Conservation (phyloP, 1,284 basidiomycete species). For the Rhodofomes roseus region DNA sequence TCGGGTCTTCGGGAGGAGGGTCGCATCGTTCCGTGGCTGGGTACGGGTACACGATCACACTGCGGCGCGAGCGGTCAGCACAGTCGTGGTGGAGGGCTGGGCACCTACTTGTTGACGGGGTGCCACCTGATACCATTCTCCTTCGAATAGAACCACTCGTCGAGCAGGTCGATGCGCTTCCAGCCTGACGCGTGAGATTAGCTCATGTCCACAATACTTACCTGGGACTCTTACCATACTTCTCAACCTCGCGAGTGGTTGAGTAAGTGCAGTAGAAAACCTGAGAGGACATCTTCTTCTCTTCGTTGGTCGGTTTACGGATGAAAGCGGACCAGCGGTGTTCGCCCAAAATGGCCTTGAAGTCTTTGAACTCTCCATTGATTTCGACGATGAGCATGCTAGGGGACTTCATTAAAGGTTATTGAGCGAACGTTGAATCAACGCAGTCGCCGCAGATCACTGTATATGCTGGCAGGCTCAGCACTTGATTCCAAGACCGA, state of each 20-base stretch:
- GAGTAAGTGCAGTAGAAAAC: constrained; percentile 53
- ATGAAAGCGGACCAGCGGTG: constrained; percentile 62
- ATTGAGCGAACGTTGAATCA: not conserved
- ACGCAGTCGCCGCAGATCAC: not conserved
- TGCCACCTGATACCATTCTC: constrained; percentile 24
- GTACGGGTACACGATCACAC: constrained; percentile 46
- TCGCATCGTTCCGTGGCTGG: constrained; percentile 51
- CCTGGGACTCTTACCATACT: constrained; percentile 33
- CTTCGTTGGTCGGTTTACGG: constrained; percentile 37
- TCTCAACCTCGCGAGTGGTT: constrained; percentile 41
- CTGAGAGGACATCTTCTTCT: constrained; percentile 37
- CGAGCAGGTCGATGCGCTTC: constrained; percentile 52
- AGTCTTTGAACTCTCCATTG: constrained; percentile 33
- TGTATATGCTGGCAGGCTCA: not conserved
- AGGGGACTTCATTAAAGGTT: constrained; percentile 41
- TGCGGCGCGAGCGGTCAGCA: constrained; percentile 13
- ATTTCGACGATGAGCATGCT: constrained; percentile 66
- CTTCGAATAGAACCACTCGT: constrained; percentile 46
- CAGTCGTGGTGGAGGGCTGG: not conserved
- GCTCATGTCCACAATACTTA: no score
- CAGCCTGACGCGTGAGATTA: constrained; percentile 43
- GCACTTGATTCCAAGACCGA: not conserved
- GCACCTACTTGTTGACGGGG: not conserved
- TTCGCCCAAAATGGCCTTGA: constrained; percentile 52
- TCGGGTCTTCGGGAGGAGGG: constrained; percentile 50